Conservation (phyloP, 306 rosid species). For the Pyrus betulifolia region DNA sequence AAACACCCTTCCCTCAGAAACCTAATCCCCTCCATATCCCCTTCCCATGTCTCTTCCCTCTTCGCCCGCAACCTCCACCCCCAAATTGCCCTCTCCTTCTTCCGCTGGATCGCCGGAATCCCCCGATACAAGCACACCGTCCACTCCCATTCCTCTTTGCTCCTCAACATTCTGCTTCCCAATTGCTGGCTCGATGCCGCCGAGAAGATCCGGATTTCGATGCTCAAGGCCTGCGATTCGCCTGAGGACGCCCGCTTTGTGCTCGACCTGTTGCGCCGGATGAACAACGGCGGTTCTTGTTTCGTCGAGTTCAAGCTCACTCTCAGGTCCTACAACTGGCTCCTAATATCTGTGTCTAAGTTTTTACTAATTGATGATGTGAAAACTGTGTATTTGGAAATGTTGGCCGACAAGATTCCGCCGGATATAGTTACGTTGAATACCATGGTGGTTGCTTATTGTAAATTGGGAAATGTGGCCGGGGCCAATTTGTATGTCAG, state of each 20-base stretch:
- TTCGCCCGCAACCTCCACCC: constrained; percentile 50
- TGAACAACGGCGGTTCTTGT: constrained; percentile 21
- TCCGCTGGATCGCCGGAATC: constrained; percentile 44
- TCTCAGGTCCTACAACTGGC: constrained; percentile 54
- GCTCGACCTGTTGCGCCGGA: constrained; percentile 27
- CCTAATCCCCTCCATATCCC: constrained; percentile 42
- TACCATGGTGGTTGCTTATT: constrained; percentile 57
- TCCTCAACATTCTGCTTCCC: constrained; percentile 45
- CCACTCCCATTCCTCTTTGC: constrained; percentile 30
- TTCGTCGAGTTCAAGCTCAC: constrained; percentile 38
- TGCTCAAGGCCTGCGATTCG: constrained; percentile 47
- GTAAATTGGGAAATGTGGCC: constrained; percentile 51
- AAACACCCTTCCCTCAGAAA: constrained; percentile 36
- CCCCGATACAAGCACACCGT: constrained; percentile 42
- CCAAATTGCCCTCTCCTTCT: constrained; percentile 53
- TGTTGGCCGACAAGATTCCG: constrained; percentile 29
- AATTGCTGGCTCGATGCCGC: constrained; percentile 33
- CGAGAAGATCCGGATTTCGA: constrained; percentile 48
- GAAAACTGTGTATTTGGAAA: constrained; percentile 36
- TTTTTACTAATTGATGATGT: constrained; percentile 57
- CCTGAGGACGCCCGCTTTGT: constrained; percentile 28
- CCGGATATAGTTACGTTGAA: constrained; percentile 50
- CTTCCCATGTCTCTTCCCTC: constrained; percentile 44
- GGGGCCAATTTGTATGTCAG: constrained; percentile 36
- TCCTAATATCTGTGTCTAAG: constrained; percentile 41